Percentiles rank a stretch among this genome's conserved stretches.
These are phyloP conservation scores for Diplosphaera chodatii DNA, from an alignment of 139 green algal species.

Conservation along the genomic window DNA sequence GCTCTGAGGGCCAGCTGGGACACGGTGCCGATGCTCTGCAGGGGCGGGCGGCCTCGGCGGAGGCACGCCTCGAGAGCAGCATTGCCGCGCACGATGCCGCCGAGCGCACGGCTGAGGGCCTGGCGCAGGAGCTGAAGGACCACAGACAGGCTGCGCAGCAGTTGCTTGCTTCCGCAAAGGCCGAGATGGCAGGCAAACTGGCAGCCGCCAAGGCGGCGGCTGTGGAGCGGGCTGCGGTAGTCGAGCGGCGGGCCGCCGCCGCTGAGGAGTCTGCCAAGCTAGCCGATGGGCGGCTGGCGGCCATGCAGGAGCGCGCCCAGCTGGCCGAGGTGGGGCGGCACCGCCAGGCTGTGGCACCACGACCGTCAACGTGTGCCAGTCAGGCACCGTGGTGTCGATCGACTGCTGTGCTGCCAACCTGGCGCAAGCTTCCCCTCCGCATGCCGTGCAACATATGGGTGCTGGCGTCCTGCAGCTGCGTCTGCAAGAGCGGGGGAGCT, in stretches of 20 bases:
- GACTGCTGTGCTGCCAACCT: too few species aligned
- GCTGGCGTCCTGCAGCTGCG: background rate
- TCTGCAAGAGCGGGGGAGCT: background rate
- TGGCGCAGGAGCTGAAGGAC: background rate
- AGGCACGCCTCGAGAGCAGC: background rate
- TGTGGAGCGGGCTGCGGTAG: background rate
- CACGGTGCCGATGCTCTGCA: background rate
- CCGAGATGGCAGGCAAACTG: background rate
- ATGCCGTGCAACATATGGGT: too few species aligned
- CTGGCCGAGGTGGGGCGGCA: background rate
- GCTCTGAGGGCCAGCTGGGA: too few species aligned
- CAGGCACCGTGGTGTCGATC: too few species aligned
- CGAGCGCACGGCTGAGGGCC: background rate
- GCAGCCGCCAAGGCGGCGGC: background rate
- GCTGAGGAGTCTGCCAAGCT: background rate
- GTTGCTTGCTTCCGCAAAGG: background rate
- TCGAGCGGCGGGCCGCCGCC: background rate
- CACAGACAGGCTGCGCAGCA: background rate
- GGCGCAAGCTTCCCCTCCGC: too few species aligned
- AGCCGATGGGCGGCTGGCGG: background rate
- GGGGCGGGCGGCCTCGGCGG: too few species aligned
- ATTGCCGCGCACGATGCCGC: background rate
- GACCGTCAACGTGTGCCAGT: too few species aligned
- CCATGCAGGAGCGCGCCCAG: background rate
- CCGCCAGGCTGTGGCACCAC: too few species aligned